phyloP scores from a whole-genome alignment of 495 filamentous ascomycete species.

The Penicillium psychrofluorescens region DNA sequence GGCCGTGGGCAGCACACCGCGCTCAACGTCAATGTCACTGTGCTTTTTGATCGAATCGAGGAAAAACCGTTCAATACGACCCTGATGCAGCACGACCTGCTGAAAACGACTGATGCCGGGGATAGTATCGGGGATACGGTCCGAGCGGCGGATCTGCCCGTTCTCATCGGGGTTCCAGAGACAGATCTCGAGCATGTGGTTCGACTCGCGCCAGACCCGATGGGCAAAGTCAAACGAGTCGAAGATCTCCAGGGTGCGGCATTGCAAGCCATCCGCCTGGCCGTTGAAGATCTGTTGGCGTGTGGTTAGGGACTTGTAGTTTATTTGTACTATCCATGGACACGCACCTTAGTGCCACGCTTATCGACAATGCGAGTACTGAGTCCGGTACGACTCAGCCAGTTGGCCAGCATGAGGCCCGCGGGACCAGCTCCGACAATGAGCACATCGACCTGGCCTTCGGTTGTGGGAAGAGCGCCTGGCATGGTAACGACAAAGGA shows the following conservation, averaged over 20 bases:
- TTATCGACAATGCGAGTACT: constrained; percentile 54
- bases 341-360: constrained; percentile 36
- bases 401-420: constrained; percentile 54
- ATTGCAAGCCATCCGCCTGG: constrained; percentile 54
- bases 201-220: constrained; percentile 51
- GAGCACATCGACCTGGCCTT: constrained; percentile 25
- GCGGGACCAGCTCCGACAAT: constrained; percentile 60
- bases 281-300: constrained; percentile 32
- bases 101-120: constrained; percentile 47
- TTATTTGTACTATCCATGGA: constrained; percentile 17
- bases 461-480: constrained; percentile 1
- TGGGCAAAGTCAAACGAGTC: constrained; percentile 57
- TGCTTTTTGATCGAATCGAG: constrained; percentile 39
- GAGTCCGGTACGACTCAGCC: constrained; percentile 51
- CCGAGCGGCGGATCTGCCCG: constrained; percentile 43
- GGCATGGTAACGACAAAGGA: constrained; percentile 1
- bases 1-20: constrained; percentile 34
- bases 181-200: constrained; percentile 45
- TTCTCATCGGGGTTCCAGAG: constrained; percentile 34
- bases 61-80: constrained; percentile 49
- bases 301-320: not conserved
- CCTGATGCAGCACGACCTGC: constrained; percentile 48
- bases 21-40: constrained; percentile 33
- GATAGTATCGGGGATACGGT: constrained; percentile 50
- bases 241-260: constrained; percentile 55